These are phyloP conservation scores for Xylariaceae sp. DNA, from an alignment of 2,329 filamentous ascomycete species.

Conservation along the genomic window DNA sequence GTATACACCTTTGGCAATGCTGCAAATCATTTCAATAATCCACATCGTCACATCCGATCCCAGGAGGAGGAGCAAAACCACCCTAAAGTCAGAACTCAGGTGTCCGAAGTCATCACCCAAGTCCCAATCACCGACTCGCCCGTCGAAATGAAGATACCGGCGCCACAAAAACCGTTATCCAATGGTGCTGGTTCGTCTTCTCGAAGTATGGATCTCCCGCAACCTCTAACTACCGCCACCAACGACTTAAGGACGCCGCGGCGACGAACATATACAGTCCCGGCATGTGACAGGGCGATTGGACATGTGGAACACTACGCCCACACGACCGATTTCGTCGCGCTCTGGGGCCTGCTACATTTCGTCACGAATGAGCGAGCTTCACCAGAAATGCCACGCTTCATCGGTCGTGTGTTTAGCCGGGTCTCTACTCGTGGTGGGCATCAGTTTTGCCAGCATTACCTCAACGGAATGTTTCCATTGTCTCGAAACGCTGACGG, in stretches of 20 bases:
- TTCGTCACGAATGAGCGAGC: slow-evolving; percentile 60
- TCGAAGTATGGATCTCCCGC: slow-evolving; percentile 34
- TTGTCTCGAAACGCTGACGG: slow-evolving; percentile 52
- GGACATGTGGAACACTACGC: slow-evolving; percentile 82
- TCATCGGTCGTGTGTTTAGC: slow-evolving; percentile 67
- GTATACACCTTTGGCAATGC: slow-evolving; percentile 81
- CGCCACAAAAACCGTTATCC: slow-evolving; percentile 23
- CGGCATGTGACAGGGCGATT: slow-evolving; percentile 60
- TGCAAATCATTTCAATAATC: slow-evolving; percentile 84
- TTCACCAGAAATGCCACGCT: slow-evolving; percentile 60
- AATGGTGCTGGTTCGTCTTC: slow-evolving; percentile 22
- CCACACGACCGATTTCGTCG: slow-evolving; percentile 75
- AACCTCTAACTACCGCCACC: slow-evolving; percentile 44
- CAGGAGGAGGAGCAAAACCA: slow-evolving; percentile 49
- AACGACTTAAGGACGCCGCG: slow-evolving; percentile 17
- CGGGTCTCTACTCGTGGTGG: slow-evolving; percentile 58
- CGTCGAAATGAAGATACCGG: slow-evolving; percentile 32
- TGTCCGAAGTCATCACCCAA: slow-evolving; percentile 46
- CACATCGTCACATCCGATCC: slow-evolving; percentile 59
- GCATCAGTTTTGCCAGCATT: slow-evolving; percentile 67
- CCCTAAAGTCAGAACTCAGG: slow-evolving; percentile 42
- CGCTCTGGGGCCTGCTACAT: slow-evolving; percentile 75
- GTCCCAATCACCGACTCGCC: slow-evolving; percentile 42
- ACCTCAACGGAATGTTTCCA: slow-evolving; percentile 68
- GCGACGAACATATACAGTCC: slow-evolving; percentile 27